Base-by-base conservation (phyloP, 345 rosid genomes). In the rapeseed (Brassica napus) region DNA sequence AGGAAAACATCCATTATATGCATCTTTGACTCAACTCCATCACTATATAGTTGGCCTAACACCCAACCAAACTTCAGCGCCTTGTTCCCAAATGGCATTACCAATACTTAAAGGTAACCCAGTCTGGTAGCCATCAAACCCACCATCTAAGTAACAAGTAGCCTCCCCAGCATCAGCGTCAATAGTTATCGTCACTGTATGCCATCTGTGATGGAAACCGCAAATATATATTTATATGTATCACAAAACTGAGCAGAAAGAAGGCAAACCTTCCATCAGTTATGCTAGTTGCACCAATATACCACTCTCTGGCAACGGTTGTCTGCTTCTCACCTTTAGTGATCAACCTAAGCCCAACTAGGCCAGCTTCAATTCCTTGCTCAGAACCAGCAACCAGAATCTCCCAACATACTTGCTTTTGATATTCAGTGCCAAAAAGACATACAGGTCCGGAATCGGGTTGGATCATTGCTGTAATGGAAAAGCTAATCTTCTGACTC, bases 341-440 rank as follows among this genome's bases (percentile, higher is more conserved):
- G 52, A 96, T 92, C 86, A 90, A 86, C 70, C 97, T 86, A 77
- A 96, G 91, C 77, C 98, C 98, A 75, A 96, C 98, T 83, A 93
- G 99, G 75, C 99, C 99, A 79, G 99, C 99, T 83, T 96, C 99
- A 70, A 96, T 88, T 79, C 99, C 99, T 92, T 96, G 99, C 82
- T 96, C 99, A 30, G 98, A 89, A 79, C 99, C 99, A 82, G 98
- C 98, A 79, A 96, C 98, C 66, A 96, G 86, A 87, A 96, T 88
- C 88, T 96, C 99, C 99, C 92, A 96, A 87, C 99, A 96, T 47
- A 82, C 88, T 79, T 85, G 89, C 87, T 90, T 96, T 86, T 92
- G 92, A 87, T 83, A 96, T 79, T 96, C 99, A 24, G 99, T 91
- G 86, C 98, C 98, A 34, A 93, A 81, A 59, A 96, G 97, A 84